Evolutionary conservation across 2,329 filamentous ascomycete genomes (phyloP).

Genomic region (Aspergillus texensis): DNA sequence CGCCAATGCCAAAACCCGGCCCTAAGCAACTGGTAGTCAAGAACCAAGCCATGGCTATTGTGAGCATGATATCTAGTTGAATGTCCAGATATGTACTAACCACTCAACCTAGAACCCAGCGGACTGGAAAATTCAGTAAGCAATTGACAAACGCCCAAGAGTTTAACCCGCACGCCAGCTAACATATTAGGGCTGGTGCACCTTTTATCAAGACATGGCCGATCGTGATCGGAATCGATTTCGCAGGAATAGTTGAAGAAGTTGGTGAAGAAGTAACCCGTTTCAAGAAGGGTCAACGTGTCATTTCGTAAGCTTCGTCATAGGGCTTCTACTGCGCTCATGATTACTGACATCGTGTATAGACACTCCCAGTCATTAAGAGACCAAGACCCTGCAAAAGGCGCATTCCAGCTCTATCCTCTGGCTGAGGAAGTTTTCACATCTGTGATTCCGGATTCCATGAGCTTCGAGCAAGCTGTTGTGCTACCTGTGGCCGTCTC

Average conservation of each 20-base stretch:
- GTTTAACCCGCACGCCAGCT: background rate
- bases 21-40: background rate
- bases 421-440: slow-evolving; percentile 25
- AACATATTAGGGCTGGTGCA: background rate
- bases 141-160: background rate
- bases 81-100: background rate
- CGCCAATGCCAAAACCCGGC: slow-evolving; percentile 1
- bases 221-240: background rate
- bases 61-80: background rate
- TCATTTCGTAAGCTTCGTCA: background rate
- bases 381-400: background rate
- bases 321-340: background rate
- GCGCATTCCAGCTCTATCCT: slow-evolving; percentile 34
- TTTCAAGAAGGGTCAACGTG: slow-evolving; percentile 6
- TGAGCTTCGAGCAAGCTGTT: slow-evolving; percentile 32
- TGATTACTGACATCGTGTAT: background rate
- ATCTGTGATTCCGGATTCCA: slow-evolving; percentile 27
- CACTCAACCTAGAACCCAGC: background rate
- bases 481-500: slow-evolving; percentile 38
- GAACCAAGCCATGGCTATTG: background rate
- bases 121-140: slow-evolving; percentile 3
- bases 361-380: background rate
- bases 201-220: background rate
- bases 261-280: slow-evolving; percentile 1
- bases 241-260: slow-evolving; percentile 1